A percentile compares a stretch with the other conserved stretches of the same genome.
phyloP scores from a whole-genome alignment of 2,329 filamentous ascomycete species.

The Teratosphaeriaceae sp. region DNA sequence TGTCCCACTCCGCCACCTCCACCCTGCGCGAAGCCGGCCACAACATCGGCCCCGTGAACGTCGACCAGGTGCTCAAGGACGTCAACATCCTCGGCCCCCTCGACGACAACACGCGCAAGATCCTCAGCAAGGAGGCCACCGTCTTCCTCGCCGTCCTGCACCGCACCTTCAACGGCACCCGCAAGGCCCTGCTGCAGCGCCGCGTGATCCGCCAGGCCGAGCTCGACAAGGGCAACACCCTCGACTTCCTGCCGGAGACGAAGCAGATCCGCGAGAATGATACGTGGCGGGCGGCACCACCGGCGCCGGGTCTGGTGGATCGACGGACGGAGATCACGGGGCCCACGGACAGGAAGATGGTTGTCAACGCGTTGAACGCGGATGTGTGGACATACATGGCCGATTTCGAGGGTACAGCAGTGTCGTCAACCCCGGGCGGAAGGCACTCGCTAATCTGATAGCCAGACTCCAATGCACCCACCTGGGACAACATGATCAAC shows the following conservation, averaged over 20 bases:
- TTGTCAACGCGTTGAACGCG: slow-evolving; percentile 92
- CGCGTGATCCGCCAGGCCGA: slow-evolving; percentile 82
- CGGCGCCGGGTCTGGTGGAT: slow-evolving; percentile 87
- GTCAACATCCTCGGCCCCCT: slow-evolving; percentile 78
- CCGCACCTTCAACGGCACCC: slow-evolving; percentile 83
- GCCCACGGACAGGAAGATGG: slow-evolving; percentile 97
- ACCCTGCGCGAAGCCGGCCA: slow-evolving; percentile 9
- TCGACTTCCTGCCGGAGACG: slow-evolving; percentile 94
- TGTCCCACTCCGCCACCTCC: slow-evolving; percentile 11
- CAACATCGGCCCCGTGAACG: slow-evolving; percentile 19
- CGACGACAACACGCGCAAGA: slow-evolving; percentile 75
- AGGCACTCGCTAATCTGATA: too few relatives aligned
- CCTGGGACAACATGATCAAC: slow-evolving; percentile 99
- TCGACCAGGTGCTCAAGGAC: slow-evolving; percentile 73
- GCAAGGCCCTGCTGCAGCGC: slow-evolving; percentile 82
- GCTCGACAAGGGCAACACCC: slow-evolving; percentile 80
- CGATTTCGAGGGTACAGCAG: slow-evolving; percentile 76
- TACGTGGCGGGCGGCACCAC: slow-evolving; percentile 86
- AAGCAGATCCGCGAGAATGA: slow-evolving; percentile 90
- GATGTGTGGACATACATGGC: slow-evolving; percentile 99
- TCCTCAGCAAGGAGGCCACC: slow-evolving; percentile 82
- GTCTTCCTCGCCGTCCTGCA: slow-evolving; percentile 93
- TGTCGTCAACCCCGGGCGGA: too few relatives aligned
- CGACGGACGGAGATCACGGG: slow-evolving; percentile 95
- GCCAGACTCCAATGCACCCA: slow-evolving; percentile 85